phyloP scores from a whole-genome alignment of 495 filamentous ascomycete genomes.

The Hyaloscypha finlandica region DNA sequence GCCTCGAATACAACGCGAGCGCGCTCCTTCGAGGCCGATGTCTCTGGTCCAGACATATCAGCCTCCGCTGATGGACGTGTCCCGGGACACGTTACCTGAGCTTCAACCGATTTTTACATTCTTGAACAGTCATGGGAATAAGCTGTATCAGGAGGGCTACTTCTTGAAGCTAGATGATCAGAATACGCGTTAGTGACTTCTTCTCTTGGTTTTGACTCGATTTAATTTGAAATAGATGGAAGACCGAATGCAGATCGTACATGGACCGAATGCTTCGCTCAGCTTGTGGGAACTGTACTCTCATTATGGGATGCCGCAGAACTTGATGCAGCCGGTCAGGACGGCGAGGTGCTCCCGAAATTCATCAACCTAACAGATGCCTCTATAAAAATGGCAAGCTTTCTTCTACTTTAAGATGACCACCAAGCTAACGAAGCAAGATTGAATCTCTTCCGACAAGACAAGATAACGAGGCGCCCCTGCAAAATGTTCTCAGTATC shows the following conservation, averaged over 20 bases:
- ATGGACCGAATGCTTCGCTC: constrained; percentile 97
- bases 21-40: constrained; percentile 49
- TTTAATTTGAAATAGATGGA: constrained; percentile 65
- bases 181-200: constrained; percentile 67
- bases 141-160: constrained; percentile 96
- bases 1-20: constrained; percentile 28
- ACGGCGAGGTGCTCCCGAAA: constrained; percentile 85
- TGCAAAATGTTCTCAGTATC: constrained; percentile 93
- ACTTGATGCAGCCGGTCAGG: constrained; percentile 81
- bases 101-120: constrained; percentile 91
- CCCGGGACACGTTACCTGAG: constrained; percentile 84
- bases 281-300: constrained; percentile 90
- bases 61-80: constrained; percentile 83
- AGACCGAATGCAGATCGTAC: constrained; percentile 81
- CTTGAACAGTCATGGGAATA: constrained; percentile 93
- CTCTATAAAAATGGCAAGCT: constrained; percentile 89
- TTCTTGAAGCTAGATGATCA: constrained; percentile 95
- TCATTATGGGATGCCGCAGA: constrained; percentile 96
- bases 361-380: constrained; percentile 98
- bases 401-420: background rate
- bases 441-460: constrained; percentile 88
- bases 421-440: constrained; percentile 45
- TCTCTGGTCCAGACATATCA: constrained; percentile 79
- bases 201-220: background rate
- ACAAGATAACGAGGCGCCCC: constrained; percentile 67